Base-by-base conservation (phyloP, 768 basidiomycete species). In the Sarcodon aspratus region DNA sequence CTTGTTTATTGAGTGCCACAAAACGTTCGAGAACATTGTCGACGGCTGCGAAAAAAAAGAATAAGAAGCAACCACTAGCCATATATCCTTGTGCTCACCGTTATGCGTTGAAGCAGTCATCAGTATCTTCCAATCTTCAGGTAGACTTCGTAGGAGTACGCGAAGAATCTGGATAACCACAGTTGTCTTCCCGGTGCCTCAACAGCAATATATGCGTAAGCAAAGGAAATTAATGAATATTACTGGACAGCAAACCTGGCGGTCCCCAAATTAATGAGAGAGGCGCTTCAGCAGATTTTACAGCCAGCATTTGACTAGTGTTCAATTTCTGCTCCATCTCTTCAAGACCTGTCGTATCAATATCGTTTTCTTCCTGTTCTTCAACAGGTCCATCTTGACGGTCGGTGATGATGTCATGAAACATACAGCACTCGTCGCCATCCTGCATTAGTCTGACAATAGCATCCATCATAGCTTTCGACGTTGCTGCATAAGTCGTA, bases 21-120 rank as follows among this genome's bases (percentile, higher is more conserved):
- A 84, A 82, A 7, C 80, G 71, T 57, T 84, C 78, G 11, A 83
- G 61, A 6, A 84, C 81, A 36, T 83, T 84, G 57, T 83, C 82
- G 6, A 83, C 80, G 12, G 82, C 82, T 82, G 10, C 7, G 33
- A n/a, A 37, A 40, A n/a, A n/a, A n/a, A n/a, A n/a, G n/a, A n/a
- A n/a, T n/a, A n/a, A n/a, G n/a, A n/a, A n/a, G 32, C 35, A 32
- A 15, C 17, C 8, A 43, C 15, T 43, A 12, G 15, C 5, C 11
- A 9, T 18, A 33, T n/a, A n/a, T n/a, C n/a, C n/a, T n/a, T n/a
- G n/a, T 2, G 50, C 53, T 52, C 55, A 76, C 80, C 80, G 50
- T 82, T 83, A 54, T 82, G 79, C 0, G 81, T 82, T 0, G 82
- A 84, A 0, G 82, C 81, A 0, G 80, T 80, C 80, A 83, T 80